Evolutionary conservation across 345 rosid species (phyloP).

Genomic region (Stellera chamaejasme): DNA sequence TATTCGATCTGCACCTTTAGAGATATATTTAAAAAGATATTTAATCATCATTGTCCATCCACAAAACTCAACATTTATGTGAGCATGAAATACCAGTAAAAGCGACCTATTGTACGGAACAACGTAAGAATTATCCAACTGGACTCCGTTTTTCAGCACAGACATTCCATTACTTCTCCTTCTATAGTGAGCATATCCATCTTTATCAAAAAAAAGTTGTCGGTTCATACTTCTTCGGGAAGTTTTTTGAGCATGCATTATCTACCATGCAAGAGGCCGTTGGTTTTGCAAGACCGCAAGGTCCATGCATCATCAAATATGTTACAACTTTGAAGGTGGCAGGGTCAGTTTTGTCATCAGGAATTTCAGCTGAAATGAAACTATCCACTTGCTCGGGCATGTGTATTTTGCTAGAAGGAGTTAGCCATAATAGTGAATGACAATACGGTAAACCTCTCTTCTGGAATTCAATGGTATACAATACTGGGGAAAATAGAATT

Average conservation of each 20-base stretch:
- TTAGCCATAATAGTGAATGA: neutral
- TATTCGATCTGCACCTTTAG: too few species aligned
- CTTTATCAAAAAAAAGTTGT: neutral
- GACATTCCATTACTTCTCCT: neutral
- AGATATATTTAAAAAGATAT: too few species aligned
- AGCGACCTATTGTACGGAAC: too few species aligned
- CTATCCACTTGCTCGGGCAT: neutral
- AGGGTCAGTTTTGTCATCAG: neutral
- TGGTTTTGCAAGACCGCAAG: neutral
- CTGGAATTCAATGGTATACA: neutral
- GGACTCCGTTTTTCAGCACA: neutral
- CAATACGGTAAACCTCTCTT: neutral
- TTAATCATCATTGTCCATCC: too few species aligned
- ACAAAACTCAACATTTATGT: too few species aligned
- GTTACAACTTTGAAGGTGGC: neutral
- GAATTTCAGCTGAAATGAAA: neutral
- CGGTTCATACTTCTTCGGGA: neutral
- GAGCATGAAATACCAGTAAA: too few species aligned
- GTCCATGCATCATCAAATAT: constrained; percentile 2
- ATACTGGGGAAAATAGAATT: neutral
- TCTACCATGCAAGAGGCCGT: neutral
- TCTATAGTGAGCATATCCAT: neutral
- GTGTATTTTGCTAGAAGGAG: neutral
- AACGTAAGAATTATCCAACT: too few species aligned
- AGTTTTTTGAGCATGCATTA: neutral